Base-by-base conservation (phyloP, 2,329 filamentous ascomycete genomes). In the Sclerotinia trifoliorum region DNA sequence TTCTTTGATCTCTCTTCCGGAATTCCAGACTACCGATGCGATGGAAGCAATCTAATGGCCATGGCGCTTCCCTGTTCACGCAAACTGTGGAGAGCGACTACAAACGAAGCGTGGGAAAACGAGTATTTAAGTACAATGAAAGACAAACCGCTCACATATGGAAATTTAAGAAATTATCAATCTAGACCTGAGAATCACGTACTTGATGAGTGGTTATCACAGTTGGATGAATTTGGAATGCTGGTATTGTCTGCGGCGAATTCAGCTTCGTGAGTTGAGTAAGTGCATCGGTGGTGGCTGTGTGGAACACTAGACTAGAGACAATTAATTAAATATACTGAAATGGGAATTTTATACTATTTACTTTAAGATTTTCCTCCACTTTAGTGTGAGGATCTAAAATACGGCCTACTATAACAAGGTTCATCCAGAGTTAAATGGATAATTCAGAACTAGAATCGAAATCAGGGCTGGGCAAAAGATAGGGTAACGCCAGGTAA, bases 141-240 rank as follows among this genome's bases (percentile, higher is more conserved):
- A 44, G 15, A 13, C 5, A 54, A 65, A 15, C 54, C 42, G 6
- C 52, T 70, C 4, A 72, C 67, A 1, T 72, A 70, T 70, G 60
- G 66, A 8, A 65, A 72, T 61, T 66, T 71, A 29, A 42, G 70
- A 32, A 68, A 65, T 21, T 65, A 64, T 26, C 46, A 67, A 8
- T 35, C 24, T 21, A 67, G 46, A 21, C n/a, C 29, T 24, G 13
- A 13, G 6, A 67, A 70, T 29, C 62, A 65, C 3, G 19, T n/a
- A 2, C 62, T 73, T n/a, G 70, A 73, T 67, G 19, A 21, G 2
- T 73, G 70, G 70, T 24, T 71, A 35, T 51, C 60, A 7, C 62
- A 70, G 8, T 24, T 72, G 13, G 71, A 73, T 67, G 66, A 71
- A 17, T 71, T 73, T 67, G 71, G 71, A 11, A 70, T 54, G 11